These are phyloP conservation scores for Nakazawaea sp. DNA, from an alignment of 805 yeast species.

Conservation along the genomic window DNA sequence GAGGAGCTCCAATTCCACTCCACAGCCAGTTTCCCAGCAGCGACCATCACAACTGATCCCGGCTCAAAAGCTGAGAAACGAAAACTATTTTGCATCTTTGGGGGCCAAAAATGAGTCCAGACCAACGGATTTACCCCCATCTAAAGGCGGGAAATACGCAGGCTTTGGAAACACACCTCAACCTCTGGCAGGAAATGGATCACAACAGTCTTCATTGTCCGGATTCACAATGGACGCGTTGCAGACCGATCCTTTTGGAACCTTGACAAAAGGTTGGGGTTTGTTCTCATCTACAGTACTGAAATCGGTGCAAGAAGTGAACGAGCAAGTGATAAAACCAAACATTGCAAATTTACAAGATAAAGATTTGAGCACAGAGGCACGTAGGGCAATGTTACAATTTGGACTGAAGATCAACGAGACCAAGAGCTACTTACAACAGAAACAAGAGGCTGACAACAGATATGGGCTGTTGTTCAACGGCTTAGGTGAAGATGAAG, in stretches of 20 bases:
- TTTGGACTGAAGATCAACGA: slow-evolving; percentile 93
- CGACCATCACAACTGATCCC: not conserved
- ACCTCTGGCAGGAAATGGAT: slow-evolving; percentile 22
- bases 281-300: slow-evolving; percentile 80
- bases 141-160: slow-evolving; percentile 87
- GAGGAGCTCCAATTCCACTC: not conserved
- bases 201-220: slow-evolving; percentile 35
- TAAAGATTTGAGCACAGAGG: slow-evolving; percentile 73
- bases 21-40: not conserved
- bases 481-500: slow-evolving; percentile 36
- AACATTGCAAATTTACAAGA: slow-evolving; percentile 73
- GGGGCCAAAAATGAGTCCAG: slow-evolving; percentile 68
- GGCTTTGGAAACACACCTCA: slow-evolving; percentile 86
- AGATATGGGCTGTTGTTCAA: slow-evolving; percentile 52
- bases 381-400: slow-evolving; percentile 91
- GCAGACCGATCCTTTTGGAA: slow-evolving; percentile 85
- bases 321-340: slow-evolving; percentile 88
- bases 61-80: slow-evolving; percentile 54
- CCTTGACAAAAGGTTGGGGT: slow-evolving; percentile 91
- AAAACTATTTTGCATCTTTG: slow-evolving; percentile 71
- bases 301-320: slow-evolving; percentile 79
- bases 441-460: slow-evolving; percentile 20
- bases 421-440: slow-evolving; percentile 64
- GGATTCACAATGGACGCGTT: slow-evolving; percentile 60
- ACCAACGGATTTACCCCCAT: slow-evolving; percentile 79